Percentiles rank a stretch among this genome's conserved stretches.
These are phyloP conservation scores for Epichloe typhina DNA, from an alignment of 2,329 filamentous ascomycete species.

Conservation along the genomic window DNA sequence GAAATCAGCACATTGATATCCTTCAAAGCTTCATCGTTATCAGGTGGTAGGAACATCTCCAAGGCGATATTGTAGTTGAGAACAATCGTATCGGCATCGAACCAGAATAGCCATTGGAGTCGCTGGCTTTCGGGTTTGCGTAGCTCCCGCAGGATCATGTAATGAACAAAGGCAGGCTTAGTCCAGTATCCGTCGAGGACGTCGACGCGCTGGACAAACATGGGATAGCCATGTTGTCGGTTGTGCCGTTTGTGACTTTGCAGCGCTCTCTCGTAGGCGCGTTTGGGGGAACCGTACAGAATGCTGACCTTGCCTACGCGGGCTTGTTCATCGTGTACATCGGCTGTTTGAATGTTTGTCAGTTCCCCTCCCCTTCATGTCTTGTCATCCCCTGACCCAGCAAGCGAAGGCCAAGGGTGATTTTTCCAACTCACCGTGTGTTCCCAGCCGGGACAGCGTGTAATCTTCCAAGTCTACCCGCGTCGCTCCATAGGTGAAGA, in stretches of 20 bases:
- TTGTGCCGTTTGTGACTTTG: constrained; percentile 22
- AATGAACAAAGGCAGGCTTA: constrained; percentile 25
- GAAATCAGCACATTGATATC: not conserved
- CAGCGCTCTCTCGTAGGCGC: constrained; percentile 15
- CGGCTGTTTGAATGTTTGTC: not conserved
- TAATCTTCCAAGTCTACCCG: not conserved
- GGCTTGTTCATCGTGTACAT: constrained; percentile 4
- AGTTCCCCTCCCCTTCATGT: not conserved
- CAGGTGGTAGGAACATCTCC: constrained; percentile 2
- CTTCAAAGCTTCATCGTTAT: not conserved
- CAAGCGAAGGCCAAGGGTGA: not conserved
- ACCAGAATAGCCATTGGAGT: constrained; percentile 24
- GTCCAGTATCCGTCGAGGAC: constrained; percentile 22
- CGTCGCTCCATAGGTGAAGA: not conserved
- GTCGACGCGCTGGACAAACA: constrained; percentile 19
- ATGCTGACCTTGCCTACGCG: constrained; percentile 5
- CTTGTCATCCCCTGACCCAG: too few relatives aligned
- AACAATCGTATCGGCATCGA: constrained; percentile 9
- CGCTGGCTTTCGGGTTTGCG: constrained; percentile 24
- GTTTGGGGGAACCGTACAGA: constrained; percentile 1
- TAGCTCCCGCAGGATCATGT: constrained; percentile 24
- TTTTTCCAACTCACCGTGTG: not conserved
- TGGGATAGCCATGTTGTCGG: constrained; percentile 18
- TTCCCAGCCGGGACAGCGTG: not conserved
- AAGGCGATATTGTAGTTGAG: constrained; percentile 5